These are phyloP conservation scores for Scenedesmus sp. DNA, from an alignment of 163 green algal species.

Conservation along the genomic window DNA sequence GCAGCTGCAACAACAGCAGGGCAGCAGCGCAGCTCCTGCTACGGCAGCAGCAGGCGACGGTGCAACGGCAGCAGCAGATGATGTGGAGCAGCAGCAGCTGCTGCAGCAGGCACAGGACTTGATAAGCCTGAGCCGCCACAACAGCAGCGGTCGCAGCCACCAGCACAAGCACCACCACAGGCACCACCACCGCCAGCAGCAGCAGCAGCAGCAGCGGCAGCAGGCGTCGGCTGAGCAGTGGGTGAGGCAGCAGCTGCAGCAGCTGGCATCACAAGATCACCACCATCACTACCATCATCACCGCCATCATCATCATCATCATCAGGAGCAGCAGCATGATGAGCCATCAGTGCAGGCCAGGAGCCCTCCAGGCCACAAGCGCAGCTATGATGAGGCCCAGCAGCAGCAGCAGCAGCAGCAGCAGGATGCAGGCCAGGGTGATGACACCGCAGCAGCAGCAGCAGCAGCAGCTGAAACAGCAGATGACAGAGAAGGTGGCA, in stretches of 20 bases:
- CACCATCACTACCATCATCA: not conserved
- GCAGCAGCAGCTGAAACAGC: slow-evolving; percentile 1
- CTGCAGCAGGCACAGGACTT: slow-evolving; percentile 42
- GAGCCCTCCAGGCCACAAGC: not conserved
- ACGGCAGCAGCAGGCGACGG: not conserved
- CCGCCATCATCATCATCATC: not conserved
- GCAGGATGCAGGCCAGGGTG: not conserved
- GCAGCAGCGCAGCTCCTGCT: slow-evolving; percentile 14
- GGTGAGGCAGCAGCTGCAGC: slow-evolving; percentile 16
- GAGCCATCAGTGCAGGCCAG: slow-evolving; percentile 7
- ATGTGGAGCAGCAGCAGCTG: slow-evolving; percentile 22
- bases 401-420: slow-evolving; percentile 28
- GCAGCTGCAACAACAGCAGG: not conserved
- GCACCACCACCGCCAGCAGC: slow-evolving; percentile 7
- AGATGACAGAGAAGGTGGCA: not conserved
- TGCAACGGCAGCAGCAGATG: not conserved
- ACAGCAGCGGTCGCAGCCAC: slow-evolving; percentile 22
- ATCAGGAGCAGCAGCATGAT: slow-evolving; percentile 39
- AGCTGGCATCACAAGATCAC: not conserved
- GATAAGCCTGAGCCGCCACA: slow-evolving; percentile 17
- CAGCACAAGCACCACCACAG: slow-evolving; percentile 22
- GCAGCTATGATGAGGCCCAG: slow-evolving; percentile 8
- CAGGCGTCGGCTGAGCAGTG: not conserved
- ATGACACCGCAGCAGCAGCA: not conserved
- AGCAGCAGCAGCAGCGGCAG: slow-evolving; percentile 36